Conservation (phyloP, 2,329 filamentous ascomycete genomes). For the Fusarium avenaceum region DNA sequence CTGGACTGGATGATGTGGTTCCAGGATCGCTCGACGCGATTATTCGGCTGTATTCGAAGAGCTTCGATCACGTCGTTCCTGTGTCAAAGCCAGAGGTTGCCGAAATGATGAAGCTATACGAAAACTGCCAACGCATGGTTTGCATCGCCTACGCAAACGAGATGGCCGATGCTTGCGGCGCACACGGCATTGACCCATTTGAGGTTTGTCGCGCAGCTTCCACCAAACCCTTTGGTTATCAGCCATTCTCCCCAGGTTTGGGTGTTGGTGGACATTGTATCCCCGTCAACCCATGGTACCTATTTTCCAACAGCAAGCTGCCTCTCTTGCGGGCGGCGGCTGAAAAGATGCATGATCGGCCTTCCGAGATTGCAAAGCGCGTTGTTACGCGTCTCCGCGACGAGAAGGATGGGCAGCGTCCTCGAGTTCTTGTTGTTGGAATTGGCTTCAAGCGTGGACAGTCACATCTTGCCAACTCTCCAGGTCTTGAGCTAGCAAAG, state of each 20-base stretch:
- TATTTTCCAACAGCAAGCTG: constrained; percentile 62
- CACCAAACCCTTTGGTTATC: constrained; percentile 67
- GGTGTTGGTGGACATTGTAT: constrained; percentile 70
- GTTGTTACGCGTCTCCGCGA: constrained; percentile 52
- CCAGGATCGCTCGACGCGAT: constrained; percentile 62
- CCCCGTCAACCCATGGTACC: constrained; percentile 67
- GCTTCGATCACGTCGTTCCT: constrained; percentile 62
- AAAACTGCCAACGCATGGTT: constrained; percentile 70
- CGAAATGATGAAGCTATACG: constrained; percentile 71
- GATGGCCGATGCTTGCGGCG: constrained; percentile 66
- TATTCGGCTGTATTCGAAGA: constrained; percentile 59
- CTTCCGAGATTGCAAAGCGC: constrained; percentile 56
- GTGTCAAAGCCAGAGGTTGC: constrained; percentile 67
- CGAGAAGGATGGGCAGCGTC: constrained; percentile 24
- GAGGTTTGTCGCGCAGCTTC: constrained; percentile 64
- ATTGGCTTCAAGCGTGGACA: constrained; percentile 66
- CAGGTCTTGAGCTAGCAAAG: constrained; percentile 59
- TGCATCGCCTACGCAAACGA: constrained; percentile 69
- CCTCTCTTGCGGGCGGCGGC: constrained; percentile 62
- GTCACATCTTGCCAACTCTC: constrained; percentile 62
- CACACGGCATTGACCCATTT: constrained; percentile 62
- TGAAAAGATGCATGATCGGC: constrained; percentile 60
- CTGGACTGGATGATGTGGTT: constrained; percentile 62
- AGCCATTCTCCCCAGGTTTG: constrained; percentile 61
- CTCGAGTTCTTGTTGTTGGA: constrained; percentile 60